phyloP scores from a whole-genome alignment of 1,139 yeast species.

The Taiozyma sp. region DNA sequence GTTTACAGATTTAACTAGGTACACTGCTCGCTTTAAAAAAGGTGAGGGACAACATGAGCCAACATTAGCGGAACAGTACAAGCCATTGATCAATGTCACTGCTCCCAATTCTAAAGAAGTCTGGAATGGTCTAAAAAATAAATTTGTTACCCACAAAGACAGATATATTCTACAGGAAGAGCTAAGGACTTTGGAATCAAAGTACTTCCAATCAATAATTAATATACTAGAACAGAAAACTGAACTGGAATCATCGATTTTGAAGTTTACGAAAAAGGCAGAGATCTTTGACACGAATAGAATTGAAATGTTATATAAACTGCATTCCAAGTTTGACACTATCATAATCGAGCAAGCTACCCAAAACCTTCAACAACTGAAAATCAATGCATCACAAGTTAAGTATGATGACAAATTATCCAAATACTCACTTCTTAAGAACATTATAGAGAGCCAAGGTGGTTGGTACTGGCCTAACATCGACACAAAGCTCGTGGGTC shows the following conservation, averaged over 20 bases:
- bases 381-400: neutral
- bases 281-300: conserved; percentile 16
- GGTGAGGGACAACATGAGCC: neutral
- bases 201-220: conserved; percentile 8
- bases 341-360: conserved; percentile 1
- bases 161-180: conserved; percentile 9
- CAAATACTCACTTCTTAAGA: conserved; percentile 8
- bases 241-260: conserved; percentile 10
- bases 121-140: conserved; percentile 15
- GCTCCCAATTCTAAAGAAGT: conserved; percentile 5
- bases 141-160: conserved; percentile 8
- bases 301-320: conserved; percentile 7
- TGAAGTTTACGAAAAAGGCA: conserved; percentile 6
- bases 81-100: neutral
- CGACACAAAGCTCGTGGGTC: conserved; percentile 11
- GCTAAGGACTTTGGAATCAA: conserved; percentile 1
- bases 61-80: neutral
- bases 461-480: conserved; percentile 24
- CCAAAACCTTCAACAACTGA: conserved; percentile 9
- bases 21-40: conserved; percentile 14
- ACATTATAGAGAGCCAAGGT: neutral
- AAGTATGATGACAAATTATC: conserved; percentile 5
- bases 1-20: conserved; percentile 23
- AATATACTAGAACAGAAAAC: conserved; percentile 3
- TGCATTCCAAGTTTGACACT: conserved; percentile 9